phyloP scores from a whole-genome alignment of 495 filamentous ascomycete species.

The Geopyxis carbonaria region DNA sequence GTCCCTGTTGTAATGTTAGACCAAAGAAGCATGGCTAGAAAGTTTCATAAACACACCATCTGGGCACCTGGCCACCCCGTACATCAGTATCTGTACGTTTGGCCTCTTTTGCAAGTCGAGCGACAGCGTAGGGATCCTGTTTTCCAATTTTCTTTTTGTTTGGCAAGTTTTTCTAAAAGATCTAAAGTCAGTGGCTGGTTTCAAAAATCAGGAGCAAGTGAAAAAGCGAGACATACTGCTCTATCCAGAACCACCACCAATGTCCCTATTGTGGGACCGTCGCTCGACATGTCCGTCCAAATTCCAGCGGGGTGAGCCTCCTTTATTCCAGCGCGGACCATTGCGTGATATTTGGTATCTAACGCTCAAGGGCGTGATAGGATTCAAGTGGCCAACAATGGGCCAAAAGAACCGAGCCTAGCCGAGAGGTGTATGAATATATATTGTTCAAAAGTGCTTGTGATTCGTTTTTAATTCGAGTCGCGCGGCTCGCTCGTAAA shows the following conservation, averaged over 20 bases:
- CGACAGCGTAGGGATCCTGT: conserved; percentile 94
- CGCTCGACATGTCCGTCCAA: conserved; percentile 85
- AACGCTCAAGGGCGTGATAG: too few relatives aligned
- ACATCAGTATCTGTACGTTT: conserved; percentile 94
- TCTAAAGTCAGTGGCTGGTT: conserved; percentile 14
- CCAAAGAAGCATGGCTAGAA: conserved; percentile 1
- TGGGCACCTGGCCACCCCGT: conserved; percentile 84
- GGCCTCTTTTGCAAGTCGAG: conserved; percentile 84
- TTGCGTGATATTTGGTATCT: too few relatives aligned
- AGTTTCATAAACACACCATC: conserved; percentile 48
- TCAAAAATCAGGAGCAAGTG: conserved; percentile 2
- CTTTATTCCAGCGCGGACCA: conserved; percentile 24
- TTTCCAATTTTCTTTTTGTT: conserved; percentile 95
- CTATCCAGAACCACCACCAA: conserved; percentile 82
- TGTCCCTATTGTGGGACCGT: conserved; percentile 87
- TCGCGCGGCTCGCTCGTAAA: too few relatives aligned
- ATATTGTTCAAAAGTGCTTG: too few relatives aligned
- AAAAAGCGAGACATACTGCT: conserved; percentile 28
- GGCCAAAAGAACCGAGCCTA: too few relatives aligned
- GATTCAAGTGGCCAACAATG: too few relatives aligned
- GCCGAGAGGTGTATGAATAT: too few relatives aligned
- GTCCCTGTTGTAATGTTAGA: conserved; percentile 47
- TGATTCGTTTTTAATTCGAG: too few relatives aligned
- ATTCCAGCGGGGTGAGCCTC: conserved; percentile 71
- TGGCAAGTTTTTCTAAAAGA: conserved; percentile 62